phyloP scores from a whole-genome alignment of 148 eudicot genomes.

The Persicaria tinctoria region DNA sequence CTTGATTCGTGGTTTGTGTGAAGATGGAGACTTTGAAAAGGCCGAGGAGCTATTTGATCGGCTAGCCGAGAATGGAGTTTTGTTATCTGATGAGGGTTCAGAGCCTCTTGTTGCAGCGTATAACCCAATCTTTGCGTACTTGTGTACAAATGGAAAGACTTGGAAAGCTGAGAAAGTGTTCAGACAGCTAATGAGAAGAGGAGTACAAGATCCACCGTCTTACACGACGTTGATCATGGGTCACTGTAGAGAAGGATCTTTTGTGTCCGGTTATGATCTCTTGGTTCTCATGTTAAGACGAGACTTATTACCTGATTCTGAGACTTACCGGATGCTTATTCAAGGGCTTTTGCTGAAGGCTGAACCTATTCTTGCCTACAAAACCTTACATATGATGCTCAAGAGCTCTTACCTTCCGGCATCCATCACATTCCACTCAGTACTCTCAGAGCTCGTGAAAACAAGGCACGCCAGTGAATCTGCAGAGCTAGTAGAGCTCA shows the following conservation, averaged over 20 bases:
- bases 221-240: conserved; percentile 36
- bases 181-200: conserved; percentile 39
- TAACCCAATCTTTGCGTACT: conserved; percentile 35
- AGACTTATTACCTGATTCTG: conserved; percentile 26
- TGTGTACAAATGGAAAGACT: conserved; percentile 33
- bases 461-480: conserved; percentile 22
- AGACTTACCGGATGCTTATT: conserved; percentile 27
- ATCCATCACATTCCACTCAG: conserved; percentile 26
- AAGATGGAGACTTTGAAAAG: conserved; percentile 21
- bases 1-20: conserved; percentile 31
- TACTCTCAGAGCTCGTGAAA: conserved; percentile 28
- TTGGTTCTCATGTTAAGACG: conserved; percentile 38
- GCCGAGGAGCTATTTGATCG: conserved; percentile 36
- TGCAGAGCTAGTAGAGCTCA: conserved; percentile 25
- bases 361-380: conserved; percentile 26
- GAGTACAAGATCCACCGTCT: conserved; percentile 33
- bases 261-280: conserved; percentile 23
- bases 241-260: conserved; percentile 36
- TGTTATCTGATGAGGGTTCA: conserved; percentile 22
- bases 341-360: conserved; percentile 25
- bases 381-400: conserved; percentile 32
- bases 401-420: conserved; percentile 32
- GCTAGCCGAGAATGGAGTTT: conserved; percentile 24
- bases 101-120: conserved; percentile 42
- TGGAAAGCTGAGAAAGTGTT: conserved; percentile 34